Percentiles rank a stretch among this genome's conserved stretches.
Evolutionary conservation across 225 moss, liverwort and hornwort genomes (phyloP).

Genomic region (Sphagnum tenellum): DNA sequence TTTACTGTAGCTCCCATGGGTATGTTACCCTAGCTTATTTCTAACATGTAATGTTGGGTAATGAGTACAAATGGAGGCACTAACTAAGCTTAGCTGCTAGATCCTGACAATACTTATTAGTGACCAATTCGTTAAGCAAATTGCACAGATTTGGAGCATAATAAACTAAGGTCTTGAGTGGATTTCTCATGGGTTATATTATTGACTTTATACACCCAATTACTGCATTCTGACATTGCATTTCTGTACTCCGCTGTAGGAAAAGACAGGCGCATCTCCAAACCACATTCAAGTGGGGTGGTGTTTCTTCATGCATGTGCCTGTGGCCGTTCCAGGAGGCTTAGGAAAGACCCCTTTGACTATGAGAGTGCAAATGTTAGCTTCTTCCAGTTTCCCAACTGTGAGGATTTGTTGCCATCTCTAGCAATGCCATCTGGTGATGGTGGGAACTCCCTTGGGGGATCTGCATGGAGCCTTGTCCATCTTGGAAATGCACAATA

Average conservation of each 20-base stretch:
- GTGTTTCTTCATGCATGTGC: slow-evolving; percentile 94
- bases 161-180: too few relatives aligned
- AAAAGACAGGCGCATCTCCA: slow-evolving; percentile 16
- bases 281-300: slow-evolving; percentile 83
- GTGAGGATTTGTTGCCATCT: slow-evolving; percentile 71
- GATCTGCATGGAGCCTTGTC: slow-evolving; percentile 77
- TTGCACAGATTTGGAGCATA: too few relatives aligned
- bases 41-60: too few relatives aligned
- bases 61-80: too few relatives aligned
- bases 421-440: slow-evolving; percentile 38
- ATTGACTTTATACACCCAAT: too few relatives aligned
- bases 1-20: too few relatives aligned
- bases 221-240: not conserved
- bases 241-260: not conserved
- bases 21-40: too few relatives aligned
- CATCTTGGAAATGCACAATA: slow-evolving; percentile 71
- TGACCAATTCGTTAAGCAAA: too few relatives aligned
- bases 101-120: too few relatives aligned
- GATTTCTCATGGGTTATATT: too few relatives aligned
- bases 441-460: slow-evolving; percentile 34
- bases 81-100: too few relatives aligned
- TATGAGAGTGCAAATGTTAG: slow-evolving; percentile 78
- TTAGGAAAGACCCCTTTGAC: slow-evolving; percentile 87
- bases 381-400: slow-evolving; percentile 77
- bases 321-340: slow-evolving; percentile 86